Base-by-base conservation (phyloP, 352 stramenopile genomes). In the Phytophthora fragariae region DNA sequence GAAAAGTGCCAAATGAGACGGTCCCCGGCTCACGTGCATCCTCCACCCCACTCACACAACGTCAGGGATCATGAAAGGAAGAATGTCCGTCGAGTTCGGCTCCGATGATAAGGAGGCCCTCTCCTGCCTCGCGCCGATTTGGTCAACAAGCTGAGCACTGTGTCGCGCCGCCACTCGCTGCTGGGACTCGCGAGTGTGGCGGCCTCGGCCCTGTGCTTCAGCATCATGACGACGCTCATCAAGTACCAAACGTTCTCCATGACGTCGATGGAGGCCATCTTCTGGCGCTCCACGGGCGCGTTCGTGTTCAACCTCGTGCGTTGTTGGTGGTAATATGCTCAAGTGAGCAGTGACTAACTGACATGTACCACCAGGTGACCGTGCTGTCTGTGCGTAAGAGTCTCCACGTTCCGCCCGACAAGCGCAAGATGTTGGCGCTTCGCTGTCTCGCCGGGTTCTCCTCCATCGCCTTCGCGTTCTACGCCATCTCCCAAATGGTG, bases 191-290 rank as follows among this genome's bases (percentile, higher is more conserved):
- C 73, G 50, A 81, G 71, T 50, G 83, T 92, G 27, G 85, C 85
- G 2, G 70, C 74, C 54, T 92, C 85, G 29, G 85, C 85, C 2
- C 62, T 92, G 12, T 90, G 80, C 65, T 92, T 92, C 67, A 91
- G 83, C 62, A 58, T 89, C 75, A 90, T 92, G 81, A 88, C 84
- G n/a, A 87, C 79, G 33, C 73, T 88, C 37, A 67, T 89, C 77
- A 92, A 92, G 80, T 88, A 81, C 75, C 64, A 78, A 29, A 84
- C 80, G 35, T 83, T 69, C 72, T 76, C 65, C 41, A 86, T 91
- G 78, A 80, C 83, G 24, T 85, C 85, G 5, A 89, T 90, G 80
- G 83, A 91, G 50, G 80, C 76, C 46, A 76, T 92, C 35, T 89
- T 92, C 63, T 92, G 83, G 85, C 82, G 83, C 33, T 89, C 81